Evolutionary conservation across 208 protist genomes (phyloP).

Genomic region (Trypanosoma lewisi): DNA sequence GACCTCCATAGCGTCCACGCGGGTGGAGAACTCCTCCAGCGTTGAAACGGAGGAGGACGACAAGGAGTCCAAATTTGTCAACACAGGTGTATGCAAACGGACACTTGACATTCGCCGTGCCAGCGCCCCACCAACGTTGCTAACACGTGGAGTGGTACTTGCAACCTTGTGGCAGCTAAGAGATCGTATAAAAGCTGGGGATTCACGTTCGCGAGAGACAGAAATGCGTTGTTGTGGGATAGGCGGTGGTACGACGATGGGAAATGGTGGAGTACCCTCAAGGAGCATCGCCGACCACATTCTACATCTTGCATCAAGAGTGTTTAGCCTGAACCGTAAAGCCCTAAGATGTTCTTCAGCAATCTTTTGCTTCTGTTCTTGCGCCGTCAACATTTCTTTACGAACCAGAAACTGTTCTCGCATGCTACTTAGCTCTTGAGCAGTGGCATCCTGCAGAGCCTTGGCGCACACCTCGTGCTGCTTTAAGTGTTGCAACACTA

Average conservation of each 20-base stretch:
- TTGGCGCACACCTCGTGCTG: slow-evolving; percentile 71
- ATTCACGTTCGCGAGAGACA: background rate
- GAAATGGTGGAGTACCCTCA: background rate
- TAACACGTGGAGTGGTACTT: background rate
- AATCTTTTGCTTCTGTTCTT: slow-evolving; percentile 65
- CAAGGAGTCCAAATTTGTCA: background rate
- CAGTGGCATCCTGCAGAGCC: slow-evolving; percentile 53
- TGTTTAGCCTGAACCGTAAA: slow-evolving; percentile 10
- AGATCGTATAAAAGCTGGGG: background rate
- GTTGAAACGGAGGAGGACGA: slow-evolving; percentile 3
- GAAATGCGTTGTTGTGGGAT: background rate
- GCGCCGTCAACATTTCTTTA: slow-evolving; percentile 67
- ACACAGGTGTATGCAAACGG: background rate
- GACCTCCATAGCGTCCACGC: slow-evolving; percentile 51
- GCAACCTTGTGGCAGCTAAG: background rate
- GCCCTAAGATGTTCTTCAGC: slow-evolving; percentile 36
- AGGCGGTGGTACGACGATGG: background rate
- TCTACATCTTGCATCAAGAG: slow-evolving; percentile 14
- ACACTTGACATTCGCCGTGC: background rate
- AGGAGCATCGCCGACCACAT: slow-evolving; percentile 21
- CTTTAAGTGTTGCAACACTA: slow-evolving; percentile 44
- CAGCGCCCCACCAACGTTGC: background rate
- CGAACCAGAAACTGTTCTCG: slow-evolving; percentile 67
- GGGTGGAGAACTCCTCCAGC: background rate
- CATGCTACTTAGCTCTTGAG: slow-evolving; percentile 61